Conservation (phyloP, 495 filamentous ascomycete genomes). For the Penicillium argentinense region DNA sequence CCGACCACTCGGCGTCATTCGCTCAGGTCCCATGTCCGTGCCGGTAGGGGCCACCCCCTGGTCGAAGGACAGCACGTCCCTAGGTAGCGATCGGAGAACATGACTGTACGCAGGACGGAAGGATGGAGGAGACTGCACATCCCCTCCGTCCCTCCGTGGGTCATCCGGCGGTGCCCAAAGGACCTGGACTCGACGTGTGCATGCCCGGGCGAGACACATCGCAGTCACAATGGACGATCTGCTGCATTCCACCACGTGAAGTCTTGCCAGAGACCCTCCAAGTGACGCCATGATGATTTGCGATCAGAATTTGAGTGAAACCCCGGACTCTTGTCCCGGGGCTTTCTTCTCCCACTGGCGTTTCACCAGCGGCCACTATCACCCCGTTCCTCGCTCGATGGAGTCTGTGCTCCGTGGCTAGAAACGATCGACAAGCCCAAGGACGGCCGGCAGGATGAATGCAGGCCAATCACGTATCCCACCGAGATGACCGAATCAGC, state of each 20-base stretch:
- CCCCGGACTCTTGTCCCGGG: constrained; percentile 11
- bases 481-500: constrained; percentile 7
- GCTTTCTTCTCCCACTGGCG: constrained; percentile 2
- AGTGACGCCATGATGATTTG: neutral
- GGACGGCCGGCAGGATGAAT: constrained; percentile 6
- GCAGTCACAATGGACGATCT: neutral
- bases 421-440: constrained; percentile 21
- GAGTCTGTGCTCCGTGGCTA: constrained; percentile 18
- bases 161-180: constrained; percentile 7
- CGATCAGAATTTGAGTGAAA: constrained; percentile 18
- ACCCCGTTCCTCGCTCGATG: constrained; percentile 9
- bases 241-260: constrained; percentile 12
- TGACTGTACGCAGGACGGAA: too few species aligned
- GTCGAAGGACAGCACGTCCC: neutral
- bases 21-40: neutral
- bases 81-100: too few species aligned
- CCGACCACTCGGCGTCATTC: neutral
- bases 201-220: neutral
- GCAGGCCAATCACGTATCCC: constrained; percentile 13
- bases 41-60: constrained; percentile 1
- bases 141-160: neutral
- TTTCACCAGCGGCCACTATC: constrained; percentile 22
- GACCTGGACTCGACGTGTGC: constrained; percentile 1
- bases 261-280: neutral
- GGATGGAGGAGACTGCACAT: constrained; percentile 11